These are phyloP conservation scores for Cetradonia linearis DNA, from an alignment of 495 filamentous ascomycete genomes.

Conservation along the genomic window DNA sequence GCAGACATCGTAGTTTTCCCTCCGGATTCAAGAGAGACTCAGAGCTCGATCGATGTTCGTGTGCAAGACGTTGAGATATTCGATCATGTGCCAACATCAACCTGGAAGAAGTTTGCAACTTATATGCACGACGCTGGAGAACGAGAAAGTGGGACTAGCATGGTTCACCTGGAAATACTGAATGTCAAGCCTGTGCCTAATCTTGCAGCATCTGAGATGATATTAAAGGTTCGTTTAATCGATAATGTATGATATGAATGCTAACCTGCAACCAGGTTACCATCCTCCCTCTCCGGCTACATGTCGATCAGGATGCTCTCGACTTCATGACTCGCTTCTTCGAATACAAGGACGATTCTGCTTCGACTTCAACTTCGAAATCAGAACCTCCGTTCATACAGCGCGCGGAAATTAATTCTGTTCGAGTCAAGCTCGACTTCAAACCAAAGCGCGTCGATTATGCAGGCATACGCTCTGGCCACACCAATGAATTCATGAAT, in stretches of 20 bases:
- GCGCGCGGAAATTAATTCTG: slow-evolving; percentile 71
- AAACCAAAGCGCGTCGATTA: slow-evolving; percentile 98
- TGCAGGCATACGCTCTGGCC: slow-evolving; percentile 86
- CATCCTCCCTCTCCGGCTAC: slow-evolving; percentile 77
- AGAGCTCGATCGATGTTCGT: slow-evolving; percentile 75
- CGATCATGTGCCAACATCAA: slow-evolving; percentile 89
- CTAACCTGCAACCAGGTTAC: slow-evolving; percentile 45
- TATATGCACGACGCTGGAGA: slow-evolving; percentile 81
- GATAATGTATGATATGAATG: neutral
- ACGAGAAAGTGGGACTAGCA: slow-evolving; percentile 71
- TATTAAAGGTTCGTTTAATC: slow-evolving; percentile 53
- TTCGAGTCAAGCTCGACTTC: slow-evolving; percentile 83
- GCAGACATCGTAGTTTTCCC: slow-evolving; percentile 79
- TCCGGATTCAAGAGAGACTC: slow-evolving; percentile 62
- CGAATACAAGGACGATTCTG: slow-evolving; percentile 81
- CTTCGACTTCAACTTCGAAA: slow-evolving; percentile 32
- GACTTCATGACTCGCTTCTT: slow-evolving; percentile 98
- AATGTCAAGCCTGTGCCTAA: slow-evolving; percentile 78
- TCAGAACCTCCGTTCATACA: slow-evolving; percentile 83
- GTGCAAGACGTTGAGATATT: slow-evolving; percentile 80
- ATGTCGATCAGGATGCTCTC: slow-evolving; percentile 95
- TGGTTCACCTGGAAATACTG: slow-evolving; percentile 80
- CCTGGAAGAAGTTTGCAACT: slow-evolving; percentile 96
- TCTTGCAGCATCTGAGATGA: slow-evolving; percentile 80
- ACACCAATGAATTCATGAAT: slow-evolving; percentile 98